These are phyloP conservation scores for Astragalus glycyphyllos DNA, from an alignment of 306 rosid species.

Conservation along the genomic window DNA sequence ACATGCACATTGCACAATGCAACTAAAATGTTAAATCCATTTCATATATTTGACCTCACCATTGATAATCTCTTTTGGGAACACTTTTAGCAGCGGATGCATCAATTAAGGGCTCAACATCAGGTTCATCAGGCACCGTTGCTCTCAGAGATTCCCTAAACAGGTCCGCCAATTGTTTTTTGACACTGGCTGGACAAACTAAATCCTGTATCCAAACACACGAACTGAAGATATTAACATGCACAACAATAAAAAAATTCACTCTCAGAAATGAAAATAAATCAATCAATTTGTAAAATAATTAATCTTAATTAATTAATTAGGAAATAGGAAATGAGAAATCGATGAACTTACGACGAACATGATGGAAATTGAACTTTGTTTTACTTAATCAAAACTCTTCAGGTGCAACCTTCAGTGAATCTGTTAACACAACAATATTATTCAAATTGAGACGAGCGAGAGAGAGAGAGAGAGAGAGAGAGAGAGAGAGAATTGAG, in stretches of 20 bases:
- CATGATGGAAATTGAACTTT: background rate
- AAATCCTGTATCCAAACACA: slow-evolving; percentile 52
- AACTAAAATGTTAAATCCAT: background rate
- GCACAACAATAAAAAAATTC: too few relatives aligned
- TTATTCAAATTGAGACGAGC: too few relatives aligned
- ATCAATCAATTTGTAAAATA: background rate
- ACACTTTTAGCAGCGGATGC: slow-evolving; percentile 69
- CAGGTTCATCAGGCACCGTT: slow-evolving; percentile 61
- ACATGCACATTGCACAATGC: background rate
- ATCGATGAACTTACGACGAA: background rate
- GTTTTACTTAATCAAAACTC: too few relatives aligned
- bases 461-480: too few relatives aligned
- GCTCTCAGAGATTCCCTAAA: slow-evolving; percentile 62
- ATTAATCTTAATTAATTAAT: background rate
- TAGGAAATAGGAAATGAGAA: background rate
- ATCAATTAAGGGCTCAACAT: slow-evolving; percentile 62
- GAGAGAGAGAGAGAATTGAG: too few relatives aligned
- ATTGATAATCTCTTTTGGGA: slow-evolving; percentile 82
- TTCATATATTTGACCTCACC: slow-evolving; percentile 48
- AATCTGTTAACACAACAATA: too few relatives aligned
- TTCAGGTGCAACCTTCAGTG: too few relatives aligned
- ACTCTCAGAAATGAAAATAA: background rate
- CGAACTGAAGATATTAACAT: background rate
- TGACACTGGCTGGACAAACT: slow-evolving; percentile 61
- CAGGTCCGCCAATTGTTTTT: slow-evolving; percentile 59